A percentile compares a stretch with the other conserved stretches of the same genome.
Evolutionary conservation across 2,329 filamentous ascomycete genomes (phyloP).

Genomic region (Aspergillus nomiae): DNA sequence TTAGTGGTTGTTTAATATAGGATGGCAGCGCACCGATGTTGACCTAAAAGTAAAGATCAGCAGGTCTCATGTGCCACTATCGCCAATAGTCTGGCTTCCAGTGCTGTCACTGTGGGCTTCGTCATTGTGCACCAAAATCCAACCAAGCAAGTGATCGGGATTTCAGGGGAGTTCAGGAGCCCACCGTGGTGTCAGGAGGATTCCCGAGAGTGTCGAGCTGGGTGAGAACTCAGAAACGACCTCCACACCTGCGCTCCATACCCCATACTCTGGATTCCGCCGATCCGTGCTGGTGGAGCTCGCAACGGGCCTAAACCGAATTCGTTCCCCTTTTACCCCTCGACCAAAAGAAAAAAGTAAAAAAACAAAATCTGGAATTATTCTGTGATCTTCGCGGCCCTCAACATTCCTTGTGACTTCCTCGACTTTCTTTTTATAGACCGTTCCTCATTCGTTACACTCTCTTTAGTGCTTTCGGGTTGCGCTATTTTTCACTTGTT

Average conservation of each 20-base stretch:
- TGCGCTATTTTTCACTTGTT: background rate
- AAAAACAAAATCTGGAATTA: conserved; percentile 2
- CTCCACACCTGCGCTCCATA: conserved; percentile 5
- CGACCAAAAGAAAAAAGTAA: background rate
- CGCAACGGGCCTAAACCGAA: background rate
- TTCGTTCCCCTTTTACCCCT: background rate
- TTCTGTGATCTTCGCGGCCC: background rate
- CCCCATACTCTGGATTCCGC: conserved; percentile 1
- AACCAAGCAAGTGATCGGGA: background rate
- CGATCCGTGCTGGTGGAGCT: conserved; percentile 3
- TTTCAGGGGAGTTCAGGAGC: background rate
- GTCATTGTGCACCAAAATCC: background rate
- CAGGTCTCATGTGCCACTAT: conserved; percentile 5
- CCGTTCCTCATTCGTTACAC: background rate
- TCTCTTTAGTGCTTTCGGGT: background rate
- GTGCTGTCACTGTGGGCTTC: background rate
- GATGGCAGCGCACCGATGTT: background rate
- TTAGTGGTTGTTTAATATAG: conserved; percentile 4
- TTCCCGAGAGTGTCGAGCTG: background rate
- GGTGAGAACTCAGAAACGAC: background rate
- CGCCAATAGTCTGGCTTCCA: conserved; percentile 2
- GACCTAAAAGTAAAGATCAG: background rate
- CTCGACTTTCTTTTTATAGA: conserved; percentile 2
- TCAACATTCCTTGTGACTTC: background rate
- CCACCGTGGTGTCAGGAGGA: conserved; percentile 1